phyloP scores from a whole-genome alignment of 2,329 filamentous ascomycete genomes.

The Golovinomyces cichoracearum region DNA sequence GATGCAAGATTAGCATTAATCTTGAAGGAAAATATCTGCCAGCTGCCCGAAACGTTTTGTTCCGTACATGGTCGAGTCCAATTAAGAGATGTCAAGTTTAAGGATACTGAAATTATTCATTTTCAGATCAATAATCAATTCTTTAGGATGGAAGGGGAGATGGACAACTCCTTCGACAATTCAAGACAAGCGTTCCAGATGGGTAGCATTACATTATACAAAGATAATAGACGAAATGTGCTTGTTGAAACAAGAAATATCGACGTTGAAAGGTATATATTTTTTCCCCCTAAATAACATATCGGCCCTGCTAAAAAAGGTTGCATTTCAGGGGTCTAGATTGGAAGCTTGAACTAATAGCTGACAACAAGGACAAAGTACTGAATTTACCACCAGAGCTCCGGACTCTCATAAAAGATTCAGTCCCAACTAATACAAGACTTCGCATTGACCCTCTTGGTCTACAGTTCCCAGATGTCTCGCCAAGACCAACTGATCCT shows the following conservation, averaged over 20 bases:
- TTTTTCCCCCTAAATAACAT: not conserved
- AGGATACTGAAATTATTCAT: constrained; percentile 9
- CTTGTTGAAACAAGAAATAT: constrained; percentile 10
- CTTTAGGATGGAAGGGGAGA: constrained; percentile 11
- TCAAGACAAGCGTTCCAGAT: constrained; percentile 8
- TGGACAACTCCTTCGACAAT: constrained; percentile 7
- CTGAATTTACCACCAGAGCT: constrained; percentile 5
- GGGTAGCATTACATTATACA: constrained; percentile 7
- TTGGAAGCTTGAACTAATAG: constrained; percentile 13
- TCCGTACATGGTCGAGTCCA: constrained; percentile 3
- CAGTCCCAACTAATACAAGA: constrained; percentile 5
- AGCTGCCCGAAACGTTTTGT: constrained; percentile 5
- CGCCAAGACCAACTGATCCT: constrained; percentile 2
- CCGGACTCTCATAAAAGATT: constrained; percentile 6
- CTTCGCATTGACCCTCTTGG: constrained; percentile 8
- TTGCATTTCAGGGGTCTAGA: constrained; percentile 8
- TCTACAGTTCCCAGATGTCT: constrained; percentile 9
- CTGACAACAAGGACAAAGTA: constrained; percentile 8
- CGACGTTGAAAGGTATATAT: constrained; percentile 11
- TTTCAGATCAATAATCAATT: constrained; percentile 6
- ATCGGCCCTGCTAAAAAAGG: not conserved
- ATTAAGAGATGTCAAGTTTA: constrained; percentile 6
- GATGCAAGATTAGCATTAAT: constrained; percentile 4
- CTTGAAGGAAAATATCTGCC: constrained; percentile 6
- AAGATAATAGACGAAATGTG: constrained; percentile 9